These are phyloP conservation scores for Malassezia pachydermatis DNA, from an alignment of 1,284 basidiomycete genomes.

Conservation along the genomic window DNA sequence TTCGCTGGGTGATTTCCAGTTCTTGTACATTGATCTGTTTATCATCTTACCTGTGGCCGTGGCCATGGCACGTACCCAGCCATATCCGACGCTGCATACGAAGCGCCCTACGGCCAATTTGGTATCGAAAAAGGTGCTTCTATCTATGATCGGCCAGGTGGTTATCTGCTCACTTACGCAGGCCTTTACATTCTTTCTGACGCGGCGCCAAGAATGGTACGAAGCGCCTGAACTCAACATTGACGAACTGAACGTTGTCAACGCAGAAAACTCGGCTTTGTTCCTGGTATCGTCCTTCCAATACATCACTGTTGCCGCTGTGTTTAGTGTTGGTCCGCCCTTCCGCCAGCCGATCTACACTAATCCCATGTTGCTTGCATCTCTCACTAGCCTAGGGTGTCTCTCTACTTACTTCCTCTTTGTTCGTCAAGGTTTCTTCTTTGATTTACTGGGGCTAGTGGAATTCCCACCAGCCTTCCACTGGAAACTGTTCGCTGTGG, in stretches of 20 bases:
- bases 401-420: conserved; percentile 42
- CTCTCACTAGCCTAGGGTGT: conserved; percentile 24
- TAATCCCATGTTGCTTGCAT: conserved; percentile 53
- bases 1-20: conserved; percentile 89
- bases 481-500: conserved; percentile 61
- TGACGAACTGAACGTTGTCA: conserved; percentile 74
- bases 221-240: conserved; percentile 57
- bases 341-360: conserved; percentile 91
- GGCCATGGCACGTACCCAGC: conserved; percentile 83
- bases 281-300: conserved; percentile 96
- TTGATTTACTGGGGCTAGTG: conserved; percentile 67
- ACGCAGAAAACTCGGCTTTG: conserved; percentile 83
- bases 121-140: conserved; percentile 88
- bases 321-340: conserved; percentile 94
- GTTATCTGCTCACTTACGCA: conserved; percentile 74
- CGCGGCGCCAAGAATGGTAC: conserved; percentile 71
- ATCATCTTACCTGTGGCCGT: conserved; percentile 95
- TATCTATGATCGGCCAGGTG: conserved; percentile 87
- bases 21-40: conserved; percentile 93
- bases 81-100: conserved; percentile 66
- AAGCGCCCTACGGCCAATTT: conserved; percentile 92
- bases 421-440: conserved; percentile 57
- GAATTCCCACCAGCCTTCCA: conserved; percentile 63
- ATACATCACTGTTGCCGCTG: conserved; percentile 88
- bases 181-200: conserved; percentile 79